Evolutionary conservation across 148 eudicot genomes (phyloP).

Genomic region (Amaranthus hypochondriacus): DNA sequence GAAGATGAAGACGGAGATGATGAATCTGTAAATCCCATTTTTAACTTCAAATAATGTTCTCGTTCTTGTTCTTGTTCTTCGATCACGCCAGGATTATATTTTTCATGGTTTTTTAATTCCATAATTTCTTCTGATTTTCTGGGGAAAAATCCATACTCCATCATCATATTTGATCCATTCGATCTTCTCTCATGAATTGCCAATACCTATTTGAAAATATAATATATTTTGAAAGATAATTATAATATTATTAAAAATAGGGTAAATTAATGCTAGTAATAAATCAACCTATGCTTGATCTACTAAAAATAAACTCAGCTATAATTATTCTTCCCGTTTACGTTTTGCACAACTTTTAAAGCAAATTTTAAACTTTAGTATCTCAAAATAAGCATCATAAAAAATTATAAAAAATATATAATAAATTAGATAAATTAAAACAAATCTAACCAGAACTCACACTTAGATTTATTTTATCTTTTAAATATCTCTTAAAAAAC

Average conservation of each 20-base stretch:
- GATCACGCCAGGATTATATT: neutral
- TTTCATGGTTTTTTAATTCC: neutral
- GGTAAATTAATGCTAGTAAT: no score
- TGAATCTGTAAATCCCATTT: slow-evolving; percentile 24
- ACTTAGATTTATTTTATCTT: no score
- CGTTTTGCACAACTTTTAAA: no score
- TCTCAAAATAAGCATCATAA: no score
- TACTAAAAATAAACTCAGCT: no score
- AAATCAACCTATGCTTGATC: no score
- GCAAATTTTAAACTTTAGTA: no score
- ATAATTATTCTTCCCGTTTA: no score
- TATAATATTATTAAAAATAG: neutral
- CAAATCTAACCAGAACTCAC: no score
- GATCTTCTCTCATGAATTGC: slow-evolving; percentile 38
- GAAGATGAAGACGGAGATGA: slow-evolving; percentile 28
- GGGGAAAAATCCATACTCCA: slow-evolving; percentile 68
- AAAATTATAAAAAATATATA: no score
- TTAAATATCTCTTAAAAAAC: neutral
- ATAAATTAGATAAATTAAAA: no score
- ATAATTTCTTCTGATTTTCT: slow-evolving; percentile 5
- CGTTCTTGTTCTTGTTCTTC: neutral
- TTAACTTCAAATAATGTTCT: slow-evolving; percentile 26
- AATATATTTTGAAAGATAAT: neutral
- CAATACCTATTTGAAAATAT: slow-evolving; percentile 25
- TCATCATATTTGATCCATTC: slow-evolving; percentile 25